Evolutionary conservation across 1,139 yeast species (phyloP).

Genomic region (Geotrichum fermentans): DNA sequence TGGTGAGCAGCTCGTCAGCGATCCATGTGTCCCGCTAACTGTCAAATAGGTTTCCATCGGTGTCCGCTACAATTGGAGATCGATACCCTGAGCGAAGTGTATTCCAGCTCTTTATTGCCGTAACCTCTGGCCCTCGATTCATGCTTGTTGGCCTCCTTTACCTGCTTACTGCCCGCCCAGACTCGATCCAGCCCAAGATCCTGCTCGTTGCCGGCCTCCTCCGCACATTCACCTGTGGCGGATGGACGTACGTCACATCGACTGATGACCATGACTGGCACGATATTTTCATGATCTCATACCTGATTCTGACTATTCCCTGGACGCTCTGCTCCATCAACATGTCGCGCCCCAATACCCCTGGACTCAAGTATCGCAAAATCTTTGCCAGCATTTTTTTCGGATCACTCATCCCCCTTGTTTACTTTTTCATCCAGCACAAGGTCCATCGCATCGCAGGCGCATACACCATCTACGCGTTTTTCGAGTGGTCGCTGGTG

Average conservation of each 20-base stretch:
- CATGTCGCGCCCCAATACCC: constrained; percentile 48
- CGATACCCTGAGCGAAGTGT: constrained; percentile 91
- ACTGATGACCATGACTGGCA: constrained; percentile 97
- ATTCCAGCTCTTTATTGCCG: constrained; percentile 68
- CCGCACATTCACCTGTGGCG: constrained; percentile 93
- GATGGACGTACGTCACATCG: constrained; percentile 96
- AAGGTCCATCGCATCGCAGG: constrained; percentile 83
- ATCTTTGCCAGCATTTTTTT: constrained; percentile 60
- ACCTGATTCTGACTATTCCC: constrained; percentile 82
- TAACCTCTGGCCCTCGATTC: constrained; percentile 66
- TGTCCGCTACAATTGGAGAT: constrained; percentile 94
- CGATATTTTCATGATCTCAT: constrained; percentile 89
- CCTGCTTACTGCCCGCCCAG: constrained; percentile 39
- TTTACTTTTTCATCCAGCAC: constrained; percentile 89
- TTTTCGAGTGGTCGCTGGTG: constrained; percentile 88
- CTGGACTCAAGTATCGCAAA: constrained; percentile 51
- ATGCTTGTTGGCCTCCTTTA: constrained; percentile 61
- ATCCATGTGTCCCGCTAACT: neutral
- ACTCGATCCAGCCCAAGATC: constrained; percentile 42
- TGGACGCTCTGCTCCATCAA: constrained; percentile 70
- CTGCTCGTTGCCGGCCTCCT: constrained; percentile 57
- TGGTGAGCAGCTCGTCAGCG: constrained; percentile 46
- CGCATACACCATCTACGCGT: constrained; percentile 92
- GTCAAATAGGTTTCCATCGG: constrained; percentile 69
- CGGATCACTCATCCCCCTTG: constrained; percentile 66